A percentile compares a stretch with the other conserved stretches of the same genome.
phyloP scores from a whole-genome alignment of 257 asterid species.

The Oldenlandia corymbosa region DNA sequence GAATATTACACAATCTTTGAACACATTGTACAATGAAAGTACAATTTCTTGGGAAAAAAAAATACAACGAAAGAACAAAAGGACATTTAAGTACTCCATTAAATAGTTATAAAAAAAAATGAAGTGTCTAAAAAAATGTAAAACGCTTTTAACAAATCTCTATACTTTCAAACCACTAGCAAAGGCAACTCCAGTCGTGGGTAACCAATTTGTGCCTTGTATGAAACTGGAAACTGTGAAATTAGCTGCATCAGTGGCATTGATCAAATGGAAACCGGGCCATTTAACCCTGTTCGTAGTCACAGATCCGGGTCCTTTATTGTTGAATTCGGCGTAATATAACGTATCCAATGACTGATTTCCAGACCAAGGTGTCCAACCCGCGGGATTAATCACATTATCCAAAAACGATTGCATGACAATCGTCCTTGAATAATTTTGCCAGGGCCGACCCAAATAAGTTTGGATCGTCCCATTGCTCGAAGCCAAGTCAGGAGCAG shows the following conservation, averaged over 20 bases:
- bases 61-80: no score
- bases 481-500: conserved; percentile 39
- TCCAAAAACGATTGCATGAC: conserved; percentile 45
- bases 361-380: conserved; percentile 55
- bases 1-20: no score
- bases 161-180: conserved; percentile 28
- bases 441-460: conserved; percentile 73
- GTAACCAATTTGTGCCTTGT: conserved; percentile 52
- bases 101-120: no score
- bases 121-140: no score
- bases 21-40: no score
- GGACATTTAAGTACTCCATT: no score
- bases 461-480: conserved; percentile 18
- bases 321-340: conserved; percentile 55
- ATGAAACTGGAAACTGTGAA: conserved; percentile 49
- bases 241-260: conserved; percentile 35
- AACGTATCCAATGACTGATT: conserved; percentile 48
- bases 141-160: background rate
- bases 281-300: conserved; percentile 45
- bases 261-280: conserved; percentile 48
- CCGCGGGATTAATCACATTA: conserved; percentile 34
- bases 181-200: conserved; percentile 36
- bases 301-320: conserved; percentile 49
- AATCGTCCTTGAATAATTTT: conserved; percentile 51
- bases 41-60: no score